Percentiles rank a stretch among this genome's conserved stretches.
These are phyloP conservation scores for Viola odorata DNA, from an alignment of 345 rosid genomes.

Conservation along the genomic window DNA sequence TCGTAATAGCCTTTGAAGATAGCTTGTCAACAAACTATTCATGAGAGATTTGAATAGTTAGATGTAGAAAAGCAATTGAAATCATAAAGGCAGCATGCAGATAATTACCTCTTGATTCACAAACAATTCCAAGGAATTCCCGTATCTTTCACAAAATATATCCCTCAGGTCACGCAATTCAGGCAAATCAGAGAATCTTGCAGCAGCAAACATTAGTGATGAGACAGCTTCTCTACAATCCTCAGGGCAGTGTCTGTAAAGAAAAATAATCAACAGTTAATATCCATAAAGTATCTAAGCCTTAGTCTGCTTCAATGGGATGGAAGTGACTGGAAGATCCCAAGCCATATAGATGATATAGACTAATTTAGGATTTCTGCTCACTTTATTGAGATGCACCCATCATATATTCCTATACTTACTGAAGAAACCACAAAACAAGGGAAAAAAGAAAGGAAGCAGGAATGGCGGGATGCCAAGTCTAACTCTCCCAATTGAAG, in stretches of 20 bases:
- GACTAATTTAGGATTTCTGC: too few relatives aligned
- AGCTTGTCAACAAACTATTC: constrained; percentile 63
- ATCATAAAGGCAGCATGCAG: constrained; percentile 1
- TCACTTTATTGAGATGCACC: too few relatives aligned
- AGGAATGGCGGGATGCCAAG: too few relatives aligned
- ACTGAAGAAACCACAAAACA: too few relatives aligned
- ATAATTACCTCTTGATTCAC: constrained; percentile 65
- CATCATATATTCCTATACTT: too few relatives aligned
- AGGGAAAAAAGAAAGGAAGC: too few relatives aligned
- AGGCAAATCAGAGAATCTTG: constrained; percentile 88
- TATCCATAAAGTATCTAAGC: background rate
- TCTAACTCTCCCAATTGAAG: too few relatives aligned
- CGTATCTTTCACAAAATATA: constrained; percentile 70
- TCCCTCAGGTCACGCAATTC: constrained; percentile 88
- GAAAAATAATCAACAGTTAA: constrained; percentile 7
- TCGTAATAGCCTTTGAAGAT: constrained; percentile 42
- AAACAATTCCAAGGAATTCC: constrained; percentile 56
- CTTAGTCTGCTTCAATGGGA: too few relatives aligned
- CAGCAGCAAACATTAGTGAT: constrained; percentile 89
- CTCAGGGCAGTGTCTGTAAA: constrained; percentile 77
- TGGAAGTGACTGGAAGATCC: too few relatives aligned
- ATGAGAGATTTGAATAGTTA: constrained; percentile 17
- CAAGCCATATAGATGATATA: too few relatives aligned
- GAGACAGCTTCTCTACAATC: constrained; percentile 78
- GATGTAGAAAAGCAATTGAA: constrained; percentile 10